Percentiles rank a stretch among this genome's conserved stretches.
Evolutionary conservation across 2,329 filamentous ascomycete genomes (phyloP).

Genomic region (Fusarium marasasianum): DNA sequence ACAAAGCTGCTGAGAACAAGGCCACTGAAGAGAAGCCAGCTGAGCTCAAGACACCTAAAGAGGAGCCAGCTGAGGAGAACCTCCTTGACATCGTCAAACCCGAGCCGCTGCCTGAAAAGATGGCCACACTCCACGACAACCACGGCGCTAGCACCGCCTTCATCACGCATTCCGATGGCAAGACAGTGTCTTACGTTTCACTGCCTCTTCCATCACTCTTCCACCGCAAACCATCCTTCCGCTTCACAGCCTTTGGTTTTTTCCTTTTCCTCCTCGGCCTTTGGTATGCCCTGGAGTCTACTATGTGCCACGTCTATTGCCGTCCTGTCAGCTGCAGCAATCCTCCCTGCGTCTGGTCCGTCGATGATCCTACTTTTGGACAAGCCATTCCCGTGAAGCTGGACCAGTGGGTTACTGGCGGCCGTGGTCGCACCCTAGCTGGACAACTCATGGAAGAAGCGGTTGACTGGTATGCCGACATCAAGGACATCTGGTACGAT

Average conservation of each 20-base stretch:
- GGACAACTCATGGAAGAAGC: conserved; percentile 54
- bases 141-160: conserved; percentile 29
- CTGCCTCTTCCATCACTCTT: conserved; percentile 60
- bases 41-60: not conserved
- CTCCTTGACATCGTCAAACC: conserved; percentile 6
- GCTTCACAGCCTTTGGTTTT: conserved; percentile 60
- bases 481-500: conserved; percentile 56
- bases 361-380: conserved; percentile 69
- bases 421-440: conserved; percentile 55
- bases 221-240: conserved; percentile 54
- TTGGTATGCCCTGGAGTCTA: conserved; percentile 66
- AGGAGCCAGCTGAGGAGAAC: conserved; percentile 16
- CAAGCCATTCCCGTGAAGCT: conserved; percentile 68
- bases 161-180: conserved; percentile 8
- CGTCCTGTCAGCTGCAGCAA: conserved; percentile 60
- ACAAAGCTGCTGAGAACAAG: conserved; percentile 26
- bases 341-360: conserved; percentile 63
- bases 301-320: conserved; percentile 64
- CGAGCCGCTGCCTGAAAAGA: conserved; percentile 18
- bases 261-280: conserved; percentile 53
- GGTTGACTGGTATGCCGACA: conserved; percentile 59
- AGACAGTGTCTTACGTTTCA: conserved; percentile 49
- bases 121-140: conserved; percentile 16
- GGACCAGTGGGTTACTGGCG: conserved; percentile 68
- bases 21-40: not conserved